Evolutionary conservation across 1,284 basidiomycete genomes (phyloP), one percentile per base, ranked within the genome.

Genomic region (Marasmius fiardii): DNA sequence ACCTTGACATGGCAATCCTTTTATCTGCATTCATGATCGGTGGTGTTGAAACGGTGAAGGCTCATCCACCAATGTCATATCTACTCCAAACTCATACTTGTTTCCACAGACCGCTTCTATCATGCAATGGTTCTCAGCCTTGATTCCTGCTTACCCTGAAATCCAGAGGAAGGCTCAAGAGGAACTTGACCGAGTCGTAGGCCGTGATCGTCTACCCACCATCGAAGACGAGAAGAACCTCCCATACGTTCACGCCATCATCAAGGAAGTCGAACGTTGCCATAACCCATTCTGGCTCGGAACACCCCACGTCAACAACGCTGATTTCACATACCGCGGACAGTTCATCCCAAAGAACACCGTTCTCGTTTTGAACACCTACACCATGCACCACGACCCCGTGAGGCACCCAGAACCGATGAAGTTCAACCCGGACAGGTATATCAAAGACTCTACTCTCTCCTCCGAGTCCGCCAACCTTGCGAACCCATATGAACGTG

Each of bases 11-110:
- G 54, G 68, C 68, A 43, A 71, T 76, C 58, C 62, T 77, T 7
- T 58, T 68, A 6, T 68, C 71, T 16, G 74, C 68, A 11, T 75
- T 77, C 52, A n/a, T n/a, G n/a, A n/a, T n/a, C n/a, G n/a, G n/a
- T n/a, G n/a, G n/a, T n/a, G n/a, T n/a, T n/a, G n/a, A 74, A 68
- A 73, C 20, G 74, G 75, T 4, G 76, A 75, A 33, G 71, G 74
- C 34, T 67, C 76, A 50, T 71, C 74, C 23, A 74, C 75, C 35
- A 18, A 24, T 23, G 14, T 21, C 18, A 12, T 4, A 43, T 8
- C 43, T 7, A 7, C 20, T 21, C 20, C 26, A 50, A 65, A 57
- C 11, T 37, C n/a, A 7, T 52, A 51, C 0, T 14, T 26, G 16
- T 26, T 28, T 7, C 26, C 35, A 5, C 39, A 73, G 71, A 71